phyloP scores from a whole-genome alignment of 2,329 filamentous ascomycete species.

The Trichocomaceae sp. region DNA sequence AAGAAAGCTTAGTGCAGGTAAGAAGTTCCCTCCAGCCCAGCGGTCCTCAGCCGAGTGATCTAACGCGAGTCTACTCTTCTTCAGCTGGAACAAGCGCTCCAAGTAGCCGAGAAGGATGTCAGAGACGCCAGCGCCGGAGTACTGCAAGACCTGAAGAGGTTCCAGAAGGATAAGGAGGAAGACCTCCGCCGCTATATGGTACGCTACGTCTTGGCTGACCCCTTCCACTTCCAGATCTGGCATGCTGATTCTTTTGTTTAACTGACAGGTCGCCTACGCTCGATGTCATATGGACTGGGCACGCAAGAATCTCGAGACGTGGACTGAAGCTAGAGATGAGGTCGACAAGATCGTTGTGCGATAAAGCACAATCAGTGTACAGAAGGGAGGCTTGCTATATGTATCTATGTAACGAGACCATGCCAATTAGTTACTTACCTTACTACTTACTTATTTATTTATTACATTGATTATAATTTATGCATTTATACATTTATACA shows the following conservation, averaged over 20 bases:
- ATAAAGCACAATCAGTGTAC: constrained; percentile 18
- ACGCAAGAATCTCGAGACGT: constrained; percentile 80
- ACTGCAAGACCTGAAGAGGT: constrained; percentile 80
- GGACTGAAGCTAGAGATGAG: constrained; percentile 83
- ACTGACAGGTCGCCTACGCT: constrained; percentile 83
- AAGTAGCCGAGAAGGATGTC: constrained; percentile 83
- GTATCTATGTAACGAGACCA: constrained; percentile 9
- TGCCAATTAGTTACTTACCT: not conserved
- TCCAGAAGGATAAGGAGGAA: constrained; percentile 92
- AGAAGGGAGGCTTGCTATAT: constrained; percentile 6
- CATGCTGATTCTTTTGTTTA: constrained; percentile 13
- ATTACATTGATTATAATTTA: not conserved
- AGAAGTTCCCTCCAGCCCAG: constrained; percentile 17
- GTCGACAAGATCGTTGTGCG: constrained; percentile 70
- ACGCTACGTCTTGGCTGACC: constrained; percentile 33
- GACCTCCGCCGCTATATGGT: constrained; percentile 95
- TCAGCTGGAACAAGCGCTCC: constrained; percentile 83
- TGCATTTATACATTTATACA: not conserved
- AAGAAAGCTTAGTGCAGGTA: constrained; percentile 68
- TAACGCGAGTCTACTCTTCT: constrained; percentile 27
- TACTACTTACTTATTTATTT: no score
- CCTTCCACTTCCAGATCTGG: not conserved
- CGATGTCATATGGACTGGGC: constrained; percentile 93
- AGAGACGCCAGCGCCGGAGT: constrained; percentile 87
- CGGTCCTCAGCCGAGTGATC: not conserved